These are phyloP conservation scores for Trichoderma endophyticum DNA, from an alignment of 2,329 filamentous ascomycete genomes.

Conservation along the genomic window DNA sequence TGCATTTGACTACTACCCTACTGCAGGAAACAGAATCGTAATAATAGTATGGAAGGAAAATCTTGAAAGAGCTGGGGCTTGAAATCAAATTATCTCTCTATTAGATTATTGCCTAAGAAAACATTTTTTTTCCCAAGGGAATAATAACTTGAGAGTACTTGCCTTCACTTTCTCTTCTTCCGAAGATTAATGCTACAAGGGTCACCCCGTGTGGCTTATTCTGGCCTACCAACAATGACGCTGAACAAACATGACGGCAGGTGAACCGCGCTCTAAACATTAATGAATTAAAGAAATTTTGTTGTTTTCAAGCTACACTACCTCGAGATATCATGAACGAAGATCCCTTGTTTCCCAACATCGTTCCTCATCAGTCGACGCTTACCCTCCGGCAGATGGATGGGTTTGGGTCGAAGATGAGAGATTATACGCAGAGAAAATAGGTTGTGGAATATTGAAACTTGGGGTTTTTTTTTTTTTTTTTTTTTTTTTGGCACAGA, in stretches of 20 bases:
- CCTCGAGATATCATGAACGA: no score
- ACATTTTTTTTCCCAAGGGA: neutral
- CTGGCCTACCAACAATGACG: neutral
- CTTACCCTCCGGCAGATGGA: neutral
- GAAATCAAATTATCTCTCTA: neutral
- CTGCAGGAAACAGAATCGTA: neutral
- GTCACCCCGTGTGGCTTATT: neutral
- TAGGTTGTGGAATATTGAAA: neutral
- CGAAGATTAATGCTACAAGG: neutral
- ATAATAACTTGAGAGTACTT: neutral
- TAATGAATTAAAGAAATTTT: neutral
- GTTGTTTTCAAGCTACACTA: neutral
- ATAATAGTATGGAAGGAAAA: neutral
- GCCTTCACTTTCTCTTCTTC: neutral
- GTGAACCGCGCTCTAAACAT: neutral
- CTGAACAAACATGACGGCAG: neutral
- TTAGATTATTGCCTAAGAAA: neutral
- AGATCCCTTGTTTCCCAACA: neutral
- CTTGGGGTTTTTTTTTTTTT: neutral
- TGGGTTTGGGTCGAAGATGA: neutral
- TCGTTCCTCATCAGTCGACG: neutral
- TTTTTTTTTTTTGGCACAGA: neutral
- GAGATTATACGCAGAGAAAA: neutral
- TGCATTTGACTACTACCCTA: neutral
- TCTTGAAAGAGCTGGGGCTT: neutral